phyloP scores from a whole-genome alignment of 345 rosid genomes.

The Cardamine resedifolia region DNA sequence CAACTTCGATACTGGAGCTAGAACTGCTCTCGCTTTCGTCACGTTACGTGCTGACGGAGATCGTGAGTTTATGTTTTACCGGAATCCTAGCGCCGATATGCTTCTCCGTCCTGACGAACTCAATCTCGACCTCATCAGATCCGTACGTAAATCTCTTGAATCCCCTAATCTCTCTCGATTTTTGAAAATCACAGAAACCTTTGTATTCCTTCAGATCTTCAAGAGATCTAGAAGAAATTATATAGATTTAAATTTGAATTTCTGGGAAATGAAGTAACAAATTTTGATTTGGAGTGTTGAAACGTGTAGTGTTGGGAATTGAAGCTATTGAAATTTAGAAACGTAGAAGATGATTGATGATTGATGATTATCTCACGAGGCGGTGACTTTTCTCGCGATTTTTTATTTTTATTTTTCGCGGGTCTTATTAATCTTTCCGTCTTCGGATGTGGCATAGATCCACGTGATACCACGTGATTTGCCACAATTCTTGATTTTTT shows the following conservation, averaged over 20 bases:
- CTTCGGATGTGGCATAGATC: slow-evolving; percentile 18
- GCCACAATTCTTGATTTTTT: not conserved
- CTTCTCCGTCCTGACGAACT: slow-evolving; percentile 63
- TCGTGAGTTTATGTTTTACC: slow-evolving; percentile 65
- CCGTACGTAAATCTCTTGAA: too few species aligned
- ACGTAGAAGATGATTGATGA: slow-evolving; percentile 20
- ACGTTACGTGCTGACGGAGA: slow-evolving; percentile 63
- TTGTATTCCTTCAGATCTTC: not conserved
- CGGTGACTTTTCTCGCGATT: too few species aligned
- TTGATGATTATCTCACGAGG: slow-evolving; percentile 1
- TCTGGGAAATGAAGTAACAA: not conserved
- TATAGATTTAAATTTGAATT: not conserved
- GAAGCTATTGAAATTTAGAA: not conserved
- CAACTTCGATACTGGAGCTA: slow-evolving; percentile 55
- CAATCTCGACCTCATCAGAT: slow-evolving; percentile 49
- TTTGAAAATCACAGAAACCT: too few species aligned
- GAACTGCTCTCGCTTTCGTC: slow-evolving; percentile 69
- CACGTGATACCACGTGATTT: slow-evolving; percentile 42
- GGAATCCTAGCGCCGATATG: slow-evolving; percentile 80
- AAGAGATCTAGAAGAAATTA: slow-evolving; percentile 21
- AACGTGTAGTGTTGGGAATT: slow-evolving; percentile 9
- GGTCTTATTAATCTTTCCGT: slow-evolving; percentile 3
- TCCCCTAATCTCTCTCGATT: too few species aligned
- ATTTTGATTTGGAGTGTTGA: not conserved
- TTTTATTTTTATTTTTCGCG: slow-evolving; percentile 29